Conservation (phyloP, 2,329 filamentous ascomycete species). For the Aspergillus pseudoglaucus region DNA sequence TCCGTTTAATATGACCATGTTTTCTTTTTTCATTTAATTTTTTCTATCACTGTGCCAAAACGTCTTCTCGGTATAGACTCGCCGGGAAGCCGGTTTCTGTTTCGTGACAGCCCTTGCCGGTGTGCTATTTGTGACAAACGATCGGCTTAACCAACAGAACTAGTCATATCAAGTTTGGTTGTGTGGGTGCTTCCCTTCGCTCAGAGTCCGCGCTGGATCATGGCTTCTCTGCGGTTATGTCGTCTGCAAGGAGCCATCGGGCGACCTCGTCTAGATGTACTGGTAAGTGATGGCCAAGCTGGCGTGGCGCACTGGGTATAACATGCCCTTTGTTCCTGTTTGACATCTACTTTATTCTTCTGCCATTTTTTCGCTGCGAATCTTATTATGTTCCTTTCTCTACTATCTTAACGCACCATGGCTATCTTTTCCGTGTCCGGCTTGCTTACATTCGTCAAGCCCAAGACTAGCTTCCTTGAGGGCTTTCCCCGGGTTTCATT, state of each 20-base stretch:
- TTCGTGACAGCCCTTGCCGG: background rate
- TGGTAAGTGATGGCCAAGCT: slow-evolving; percentile 7
- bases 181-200: background rate
- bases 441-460: slow-evolving; percentile 22
- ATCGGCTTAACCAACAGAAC: background rate
- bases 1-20: background rate
- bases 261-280: background rate
- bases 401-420: background rate
- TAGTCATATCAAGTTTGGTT: background rate
- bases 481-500: slow-evolving; percentile 14
- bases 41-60: background rate
- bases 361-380: background rate
- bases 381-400: background rate
- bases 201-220: slow-evolving; percentile 3
- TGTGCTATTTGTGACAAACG: background rate
- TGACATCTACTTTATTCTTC: background rate
- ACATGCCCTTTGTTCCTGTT: background rate
- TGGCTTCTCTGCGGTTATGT: slow-evolving; percentile 6
- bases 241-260: slow-evolving; percentile 6
- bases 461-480: slow-evolving; percentile 11
- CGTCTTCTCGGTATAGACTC: slow-evolving; percentile 6
- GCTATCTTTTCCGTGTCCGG: slow-evolving; percentile 4
- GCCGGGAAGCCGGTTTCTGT: slow-evolving; percentile 5
- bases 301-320: background rate
- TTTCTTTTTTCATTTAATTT: slow-evolving; percentile 1